Evolutionary conservation across 1,284 basidiomycete genomes (phyloP).

Genomic region (Apiotrichum mycotoxinovorans): DNA sequence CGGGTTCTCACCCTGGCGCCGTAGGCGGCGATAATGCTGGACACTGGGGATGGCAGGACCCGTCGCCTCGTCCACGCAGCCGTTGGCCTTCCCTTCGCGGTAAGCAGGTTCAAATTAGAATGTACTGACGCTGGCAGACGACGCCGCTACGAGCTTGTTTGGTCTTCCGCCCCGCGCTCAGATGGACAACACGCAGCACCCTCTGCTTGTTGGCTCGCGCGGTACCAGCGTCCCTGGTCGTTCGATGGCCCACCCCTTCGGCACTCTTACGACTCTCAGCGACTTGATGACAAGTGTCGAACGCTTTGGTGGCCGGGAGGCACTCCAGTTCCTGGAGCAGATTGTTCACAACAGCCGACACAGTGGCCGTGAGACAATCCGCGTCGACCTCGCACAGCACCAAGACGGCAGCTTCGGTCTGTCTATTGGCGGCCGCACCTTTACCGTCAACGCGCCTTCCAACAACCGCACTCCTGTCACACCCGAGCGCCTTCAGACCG

Average conservation of each 20-base stretch:
- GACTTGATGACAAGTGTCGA: slow-evolving; percentile 76
- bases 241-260: slow-evolving; percentile 54
- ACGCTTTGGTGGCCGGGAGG: slow-evolving; percentile 74
- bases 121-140: slow-evolving; percentile 3
- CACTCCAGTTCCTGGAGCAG: slow-evolving; percentile 77
- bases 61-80: background rate
- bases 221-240: slow-evolving; percentile 33
- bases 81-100: background rate
- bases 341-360: slow-evolving; percentile 50
- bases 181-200: slow-evolving; percentile 68
- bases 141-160: slow-evolving; percentile 23
- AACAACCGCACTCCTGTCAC: slow-evolving; percentile 10
- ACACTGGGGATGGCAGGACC: slow-evolving; percentile 35
- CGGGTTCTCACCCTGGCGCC: background rate
- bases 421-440: slow-evolving; percentile 37
- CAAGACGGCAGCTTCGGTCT: slow-evolving; percentile 33
- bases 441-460: slow-evolving; percentile 49
- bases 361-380: slow-evolving; percentile 27
- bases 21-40: slow-evolving; percentile 13
- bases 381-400: slow-evolving; percentile 35
- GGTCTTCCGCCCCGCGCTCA: slow-evolving; percentile 15
- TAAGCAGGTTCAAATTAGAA: background rate
- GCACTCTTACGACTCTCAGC: slow-evolving; percentile 52
- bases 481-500: slow-evolving; percentile 27
- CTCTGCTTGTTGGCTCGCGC: slow-evolving; percentile 60